These are phyloP conservation scores for Ceratocystis papillata DNA, from an alignment of 2,329 filamentous ascomycete genomes.

Conservation along the genomic window DNA sequence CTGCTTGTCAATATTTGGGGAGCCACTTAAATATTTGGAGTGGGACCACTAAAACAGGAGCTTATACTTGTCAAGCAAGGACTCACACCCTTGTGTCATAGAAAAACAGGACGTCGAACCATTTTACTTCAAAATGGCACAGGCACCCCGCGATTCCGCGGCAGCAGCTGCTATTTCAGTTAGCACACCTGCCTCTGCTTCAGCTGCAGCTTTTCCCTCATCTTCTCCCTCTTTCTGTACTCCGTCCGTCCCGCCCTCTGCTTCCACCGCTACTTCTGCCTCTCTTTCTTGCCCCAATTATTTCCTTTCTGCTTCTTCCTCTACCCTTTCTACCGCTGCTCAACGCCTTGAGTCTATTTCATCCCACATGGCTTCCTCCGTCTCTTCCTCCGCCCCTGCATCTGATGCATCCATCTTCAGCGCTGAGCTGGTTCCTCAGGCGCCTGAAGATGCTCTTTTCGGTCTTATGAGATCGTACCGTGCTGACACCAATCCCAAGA, in stretches of 20 bases:
- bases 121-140: conserved; percentile 23
- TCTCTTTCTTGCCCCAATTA: conserved; percentile 27
- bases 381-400: conserved; percentile 27
- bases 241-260: not conserved
- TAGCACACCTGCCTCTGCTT: not conserved
- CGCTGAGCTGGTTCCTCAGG: conserved; percentile 68
- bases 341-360: conserved; percentile 49
- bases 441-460: conserved; percentile 90
- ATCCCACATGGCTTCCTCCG: conserved; percentile 43
- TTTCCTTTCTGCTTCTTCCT: conserved; percentile 27
- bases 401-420: conserved; percentile 54
- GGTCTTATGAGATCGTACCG: conserved; percentile 81
- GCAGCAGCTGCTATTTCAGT: conserved; percentile 27
- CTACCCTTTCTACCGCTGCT: conserved; percentile 29
- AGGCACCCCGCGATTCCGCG: conserved; percentile 23
- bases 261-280: not conserved
- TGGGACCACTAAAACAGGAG: conserved; percentile 3
- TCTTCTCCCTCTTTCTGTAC: conserved; percentile 5
- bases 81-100: conserved; percentile 19
- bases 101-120: not conserved
- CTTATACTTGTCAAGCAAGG: conserved; percentile 12
- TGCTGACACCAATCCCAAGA: conserved; percentile 63
- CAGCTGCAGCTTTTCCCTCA: conserved; percentile 2
- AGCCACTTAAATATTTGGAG: not conserved
- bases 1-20: not conserved